phyloP scores from a whole-genome alignment of 2,329 filamentous ascomycete genomes.

The Cladophialophora immunda region DNA sequence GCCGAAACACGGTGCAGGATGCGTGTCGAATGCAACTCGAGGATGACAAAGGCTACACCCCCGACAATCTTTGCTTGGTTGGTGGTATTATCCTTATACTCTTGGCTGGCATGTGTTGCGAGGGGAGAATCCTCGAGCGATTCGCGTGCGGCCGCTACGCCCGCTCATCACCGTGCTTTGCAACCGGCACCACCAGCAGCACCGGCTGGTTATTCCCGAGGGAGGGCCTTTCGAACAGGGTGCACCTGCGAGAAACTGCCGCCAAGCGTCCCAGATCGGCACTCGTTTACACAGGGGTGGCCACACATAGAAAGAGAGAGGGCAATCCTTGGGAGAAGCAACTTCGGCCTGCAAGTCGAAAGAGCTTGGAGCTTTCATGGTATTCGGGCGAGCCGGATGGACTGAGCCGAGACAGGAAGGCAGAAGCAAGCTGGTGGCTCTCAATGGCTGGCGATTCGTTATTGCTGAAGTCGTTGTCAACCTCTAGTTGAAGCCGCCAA shows the following conservation, averaged over 20 bases:
- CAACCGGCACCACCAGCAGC: not conserved
- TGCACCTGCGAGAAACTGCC: not conserved
- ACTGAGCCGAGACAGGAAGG: not conserved
- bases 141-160: constrained; percentile 6
- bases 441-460: not conserved
- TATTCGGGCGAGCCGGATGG: not conserved
- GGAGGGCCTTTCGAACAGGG: no score
- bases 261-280: not conserved
- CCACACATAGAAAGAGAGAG: no score
- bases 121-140: no score
- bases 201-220: not conserved
- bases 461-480: not conserved
- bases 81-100: no score
- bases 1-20: not conserved
- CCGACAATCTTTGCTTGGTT: not conserved
- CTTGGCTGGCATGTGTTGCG: not conserved
- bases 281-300: not conserved
- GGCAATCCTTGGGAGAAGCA: not conserved
- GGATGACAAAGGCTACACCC: no score
- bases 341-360: not conserved
- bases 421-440: not conserved
- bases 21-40: not conserved
- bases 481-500: not conserved
- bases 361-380: not conserved
- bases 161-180: not conserved